These are phyloP conservation scores for Meredithiella fracta DNA, from an alignment of 2,329 filamentous ascomycete genomes.

Conservation along the genomic window DNA sequence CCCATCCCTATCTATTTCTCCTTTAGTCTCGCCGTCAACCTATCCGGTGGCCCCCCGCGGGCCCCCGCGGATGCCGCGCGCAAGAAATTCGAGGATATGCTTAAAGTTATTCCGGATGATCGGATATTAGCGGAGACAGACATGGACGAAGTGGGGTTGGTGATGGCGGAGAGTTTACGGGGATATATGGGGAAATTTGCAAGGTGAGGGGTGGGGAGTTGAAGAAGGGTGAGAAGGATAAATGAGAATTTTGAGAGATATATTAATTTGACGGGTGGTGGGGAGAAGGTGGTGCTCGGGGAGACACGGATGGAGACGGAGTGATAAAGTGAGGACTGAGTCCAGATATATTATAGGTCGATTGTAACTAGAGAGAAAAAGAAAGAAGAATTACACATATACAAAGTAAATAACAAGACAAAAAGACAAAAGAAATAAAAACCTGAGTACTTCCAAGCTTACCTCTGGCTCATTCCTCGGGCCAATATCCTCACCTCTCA, in stretches of 20 bases:
- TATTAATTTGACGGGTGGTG: constrained; percentile 17
- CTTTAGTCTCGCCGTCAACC: constrained; percentile 72
- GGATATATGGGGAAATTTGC: constrained; percentile 63
- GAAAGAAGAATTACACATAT: too few relatives aligned
- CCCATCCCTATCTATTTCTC: constrained; percentile 73
- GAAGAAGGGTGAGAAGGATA: constrained; percentile 53
- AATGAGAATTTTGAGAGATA: constrained; percentile 65
- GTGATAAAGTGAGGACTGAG: constrained; percentile 7
- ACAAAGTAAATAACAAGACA: neutral
- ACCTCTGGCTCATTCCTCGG: neutral
- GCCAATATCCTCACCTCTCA: neutral
- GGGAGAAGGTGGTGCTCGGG: neutral
- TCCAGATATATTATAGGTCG: neutral
- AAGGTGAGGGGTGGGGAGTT: constrained; percentile 56
- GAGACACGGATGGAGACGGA: constrained; percentile 8
- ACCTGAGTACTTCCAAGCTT: neutral
- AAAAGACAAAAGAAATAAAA: constrained; percentile 10
- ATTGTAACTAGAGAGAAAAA: too few relatives aligned
- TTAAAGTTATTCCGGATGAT: constrained; percentile 60
- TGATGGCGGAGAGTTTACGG: constrained; percentile 67
- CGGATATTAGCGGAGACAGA: constrained; percentile 80
- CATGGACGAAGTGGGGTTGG: constrained; percentile 61
- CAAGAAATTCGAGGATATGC: constrained; percentile 27
- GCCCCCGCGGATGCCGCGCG: neutral
- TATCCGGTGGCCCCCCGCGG: constrained; percentile 20